Evolutionary conservation across 148 eudicot species (phyloP).

Genomic region (Simmondsia chinensis): DNA sequence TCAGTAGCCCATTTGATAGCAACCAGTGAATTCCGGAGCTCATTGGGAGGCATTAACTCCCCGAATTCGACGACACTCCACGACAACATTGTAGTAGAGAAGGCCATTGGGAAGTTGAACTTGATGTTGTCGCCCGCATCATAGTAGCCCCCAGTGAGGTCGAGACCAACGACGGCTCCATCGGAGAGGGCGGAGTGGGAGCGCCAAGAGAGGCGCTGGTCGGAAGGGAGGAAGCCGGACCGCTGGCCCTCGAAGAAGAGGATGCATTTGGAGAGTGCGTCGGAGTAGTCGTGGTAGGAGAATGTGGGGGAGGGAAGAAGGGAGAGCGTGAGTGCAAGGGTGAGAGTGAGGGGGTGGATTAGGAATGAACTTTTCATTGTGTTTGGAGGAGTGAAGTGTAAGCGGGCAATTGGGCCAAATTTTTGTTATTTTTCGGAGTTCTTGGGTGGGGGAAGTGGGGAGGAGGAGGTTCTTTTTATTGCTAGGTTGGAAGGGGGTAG

Average conservation of each 20-base stretch:
- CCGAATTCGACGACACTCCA: conserved; percentile 57
- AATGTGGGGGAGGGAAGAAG: too few species aligned
- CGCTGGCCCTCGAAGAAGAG: conserved; percentile 52
- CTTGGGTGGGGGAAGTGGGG: too few species aligned
- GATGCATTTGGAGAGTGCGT: conserved; percentile 38
- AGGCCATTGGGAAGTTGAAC: conserved; percentile 66
- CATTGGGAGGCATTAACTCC: conserved; percentile 32
- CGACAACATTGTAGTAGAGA: conserved; percentile 55
- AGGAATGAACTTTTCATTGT: too few species aligned
- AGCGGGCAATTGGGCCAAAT: too few species aligned
- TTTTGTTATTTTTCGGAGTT: too few species aligned
- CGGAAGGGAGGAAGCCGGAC: conserved; percentile 32
- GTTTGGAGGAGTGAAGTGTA: too few species aligned
- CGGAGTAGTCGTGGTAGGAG: conserved; percentile 18
- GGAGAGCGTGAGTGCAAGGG: too few species aligned
- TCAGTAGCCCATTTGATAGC: conserved; percentile 48
- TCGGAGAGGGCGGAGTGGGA: conserved; percentile 30
- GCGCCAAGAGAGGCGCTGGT: conserved; percentile 36
- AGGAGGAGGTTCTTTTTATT: too few species aligned
- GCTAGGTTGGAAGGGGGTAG: too few species aligned
- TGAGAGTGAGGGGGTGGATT: too few species aligned
- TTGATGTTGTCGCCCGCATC: conserved; percentile 69
- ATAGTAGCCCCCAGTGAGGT: conserved; percentile 65
- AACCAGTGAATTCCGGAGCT: conserved; percentile 36
- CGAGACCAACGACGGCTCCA: conserved; percentile 25